Conservation (phyloP, 495 filamentous ascomycete species). For the Tetracladium marchalianum region DNA sequence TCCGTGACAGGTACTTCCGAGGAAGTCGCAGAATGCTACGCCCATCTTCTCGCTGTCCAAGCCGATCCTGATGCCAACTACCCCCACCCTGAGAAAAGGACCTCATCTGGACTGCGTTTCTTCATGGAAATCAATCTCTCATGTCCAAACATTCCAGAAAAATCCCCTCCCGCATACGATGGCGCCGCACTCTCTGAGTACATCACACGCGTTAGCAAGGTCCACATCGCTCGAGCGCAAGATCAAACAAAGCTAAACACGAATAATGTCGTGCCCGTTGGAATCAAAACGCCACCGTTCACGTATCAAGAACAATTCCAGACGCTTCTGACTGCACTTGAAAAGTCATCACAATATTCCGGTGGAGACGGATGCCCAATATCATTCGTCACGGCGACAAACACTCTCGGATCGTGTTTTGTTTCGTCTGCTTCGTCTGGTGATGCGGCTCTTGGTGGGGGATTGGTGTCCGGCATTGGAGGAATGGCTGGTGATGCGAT, state of each 20-base stretch:
- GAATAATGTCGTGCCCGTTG: slow-evolving; percentile 26
- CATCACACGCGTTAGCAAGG: slow-evolving; percentile 26
- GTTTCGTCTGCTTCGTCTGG: slow-evolving; percentile 26
- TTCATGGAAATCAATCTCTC: slow-evolving; percentile 63
- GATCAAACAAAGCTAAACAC: not conserved
- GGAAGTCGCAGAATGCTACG: slow-evolving; percentile 39
- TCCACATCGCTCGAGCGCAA: slow-evolving; percentile 18
- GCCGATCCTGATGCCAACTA: slow-evolving; percentile 1
- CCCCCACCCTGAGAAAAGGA: not conserved
- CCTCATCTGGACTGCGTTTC: slow-evolving; percentile 23
- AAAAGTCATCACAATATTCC: slow-evolving; percentile 6
- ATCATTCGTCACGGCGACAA: slow-evolving; percentile 59
- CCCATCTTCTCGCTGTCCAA: slow-evolving; percentile 16
- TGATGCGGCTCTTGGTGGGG: slow-evolving; percentile 25
- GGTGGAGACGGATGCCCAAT: slow-evolving; percentile 21
- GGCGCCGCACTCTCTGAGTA: slow-evolving; percentile 34
- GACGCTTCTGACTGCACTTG: slow-evolving; percentile 36
- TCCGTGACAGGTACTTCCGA: slow-evolving; percentile 52
- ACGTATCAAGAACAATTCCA: slow-evolving; percentile 52
- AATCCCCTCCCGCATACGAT: slow-evolving; percentile 59
- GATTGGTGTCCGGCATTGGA: slow-evolving; percentile 45
- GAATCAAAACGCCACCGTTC: slow-evolving; percentile 64
- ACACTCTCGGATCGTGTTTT: slow-evolving; percentile 60
- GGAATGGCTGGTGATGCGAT: slow-evolving; percentile 57
- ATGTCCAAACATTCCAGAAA: slow-evolving; percentile 59